Evolutionary conservation across 176 grass and related monocot species (phyloP).

Genomic region (Zoysia japonica): DNA sequence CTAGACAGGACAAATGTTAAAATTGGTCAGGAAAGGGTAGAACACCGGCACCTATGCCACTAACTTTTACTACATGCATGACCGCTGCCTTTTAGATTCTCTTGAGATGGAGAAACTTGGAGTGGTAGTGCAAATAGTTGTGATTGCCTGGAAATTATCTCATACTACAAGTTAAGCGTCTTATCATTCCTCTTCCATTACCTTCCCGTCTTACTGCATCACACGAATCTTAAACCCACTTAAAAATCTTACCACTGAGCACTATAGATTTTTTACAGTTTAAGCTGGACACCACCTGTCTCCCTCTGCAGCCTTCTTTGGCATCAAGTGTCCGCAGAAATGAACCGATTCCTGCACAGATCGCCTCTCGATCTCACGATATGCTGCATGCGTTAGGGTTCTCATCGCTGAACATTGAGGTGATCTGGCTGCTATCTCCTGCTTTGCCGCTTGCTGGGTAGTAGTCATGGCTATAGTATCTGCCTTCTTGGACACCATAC

Average conservation of each 20-base stretch:
- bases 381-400: conserved; percentile 78
- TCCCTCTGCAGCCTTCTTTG: not conserved
- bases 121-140: conserved; percentile 19
- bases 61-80: conserved; percentile 14
- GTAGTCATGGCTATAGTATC: conserved; percentile 39
- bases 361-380: conserved; percentile 31
- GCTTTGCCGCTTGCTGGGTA: conserved; percentile 38
- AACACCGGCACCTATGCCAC: conserved; percentile 17
- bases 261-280: not conserved
- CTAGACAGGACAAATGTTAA: conserved; percentile 5
- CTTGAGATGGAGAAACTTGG: not conserved
- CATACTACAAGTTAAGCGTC: conserved; percentile 35
- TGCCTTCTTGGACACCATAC: conserved; percentile 29
- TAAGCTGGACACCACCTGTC: conserved; percentile 11
- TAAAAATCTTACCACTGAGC: conserved; percentile 9
- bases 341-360: not conserved
- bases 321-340: conserved; percentile 11
- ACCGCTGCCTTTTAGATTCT: conserved; percentile 44
- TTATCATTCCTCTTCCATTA: conserved; percentile 31
- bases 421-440: conserved; percentile 58
- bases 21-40: not conserved
- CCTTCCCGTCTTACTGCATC: not conserved
- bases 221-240: not conserved
- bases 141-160: conserved; percentile 42
- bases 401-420: conserved; percentile 75